A percentile compares a stretch with the other conserved stretches of the same genome.
phyloP scores from a whole-genome alignment of 495 filamentous ascomycete genomes.

The Bacidia gigantensis region DNA sequence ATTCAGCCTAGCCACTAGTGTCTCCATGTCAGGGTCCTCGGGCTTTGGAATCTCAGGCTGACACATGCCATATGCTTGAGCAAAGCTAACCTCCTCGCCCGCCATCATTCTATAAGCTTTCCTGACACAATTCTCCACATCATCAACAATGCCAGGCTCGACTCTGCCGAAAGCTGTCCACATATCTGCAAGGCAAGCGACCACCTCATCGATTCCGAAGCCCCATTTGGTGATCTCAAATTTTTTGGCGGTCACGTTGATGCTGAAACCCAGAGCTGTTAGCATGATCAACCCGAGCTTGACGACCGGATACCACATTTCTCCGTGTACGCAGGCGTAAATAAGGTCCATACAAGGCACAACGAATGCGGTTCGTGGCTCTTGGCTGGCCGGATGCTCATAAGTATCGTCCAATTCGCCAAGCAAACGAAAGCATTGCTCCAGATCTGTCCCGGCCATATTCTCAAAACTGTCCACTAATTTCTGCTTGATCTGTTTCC shows the following conservation, averaged over 20 bases:
- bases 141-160: not conserved
- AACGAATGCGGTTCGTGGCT: slow-evolving; percentile 3
- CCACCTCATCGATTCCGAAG: slow-evolving; percentile 6
- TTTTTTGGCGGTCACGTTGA: not conserved
- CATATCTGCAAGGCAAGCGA: slow-evolving; percentile 5
- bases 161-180: not conserved
- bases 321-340: not conserved
- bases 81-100: slow-evolving; percentile 1
- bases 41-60: not conserved
- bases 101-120: not conserved
- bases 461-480: not conserved
- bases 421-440: not conserved
- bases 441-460: not conserved
- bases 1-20: not conserved
- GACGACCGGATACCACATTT: not conserved
- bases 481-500: not conserved
- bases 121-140: not conserved
- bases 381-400: not conserved
- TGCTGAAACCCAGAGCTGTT: slow-evolving; percentile 4
- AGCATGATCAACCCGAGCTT: slow-evolving; percentile 1
- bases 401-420: not conserved
- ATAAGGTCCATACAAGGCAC: slow-evolving; percentile 4
- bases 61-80: not conserved
- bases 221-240: slow-evolving; percentile 7
- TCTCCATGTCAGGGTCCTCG: not conserved